Evolutionary conservation across 2,329 filamentous ascomycete species (phyloP), one percentile per base, ranked within the genome.

Genomic region (Penicillium sp.): DNA sequence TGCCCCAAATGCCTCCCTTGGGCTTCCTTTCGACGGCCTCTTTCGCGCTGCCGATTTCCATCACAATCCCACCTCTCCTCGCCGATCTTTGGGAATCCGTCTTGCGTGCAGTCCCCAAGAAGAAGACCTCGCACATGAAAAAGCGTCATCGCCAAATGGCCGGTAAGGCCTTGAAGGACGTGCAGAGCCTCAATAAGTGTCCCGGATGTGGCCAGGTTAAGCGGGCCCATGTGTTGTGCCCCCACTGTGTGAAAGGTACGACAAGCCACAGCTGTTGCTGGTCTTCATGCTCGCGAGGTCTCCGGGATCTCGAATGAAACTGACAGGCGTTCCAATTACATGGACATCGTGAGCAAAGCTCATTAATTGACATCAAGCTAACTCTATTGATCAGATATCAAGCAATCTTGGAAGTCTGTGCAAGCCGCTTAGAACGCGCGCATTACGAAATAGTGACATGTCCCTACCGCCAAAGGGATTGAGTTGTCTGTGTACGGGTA

Each of bases 121-220:
- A 95, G 76, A 98, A 97, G 81, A 94, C 90, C 32, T 96, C 91
- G 37, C 89, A 98, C 70, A 88, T 88, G 76, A 95, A 93, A 76
- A 95, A 90, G 78, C 81, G 93, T 60, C 85, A 90, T 66, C 83
- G 94, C 62, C 90, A 95, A 66, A 86, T 97, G 84, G 91, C 90
- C 25, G 93, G 93, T 64, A 98, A 98, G 74, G 91, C 84, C 39
- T 72, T 98, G 60, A 88, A 95, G 73, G 93, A 98, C 66, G 83
- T 95, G 49, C 93, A 86, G 54, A 81, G 82, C 46, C 73, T 98
- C 59, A 95, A 90, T 74, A 88, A 83, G 64, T 98, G 93, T 67
- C 87, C 91, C 0, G 88, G 84, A 11, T 98, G 93, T 62, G 94
- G 93, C 42, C 81, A 86, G 65, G 74, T 83, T 26, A 98, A 98